Conservation (phyloP, 495 filamentous ascomycete genomes). For the Jackrogersella multiformis region DNA sequence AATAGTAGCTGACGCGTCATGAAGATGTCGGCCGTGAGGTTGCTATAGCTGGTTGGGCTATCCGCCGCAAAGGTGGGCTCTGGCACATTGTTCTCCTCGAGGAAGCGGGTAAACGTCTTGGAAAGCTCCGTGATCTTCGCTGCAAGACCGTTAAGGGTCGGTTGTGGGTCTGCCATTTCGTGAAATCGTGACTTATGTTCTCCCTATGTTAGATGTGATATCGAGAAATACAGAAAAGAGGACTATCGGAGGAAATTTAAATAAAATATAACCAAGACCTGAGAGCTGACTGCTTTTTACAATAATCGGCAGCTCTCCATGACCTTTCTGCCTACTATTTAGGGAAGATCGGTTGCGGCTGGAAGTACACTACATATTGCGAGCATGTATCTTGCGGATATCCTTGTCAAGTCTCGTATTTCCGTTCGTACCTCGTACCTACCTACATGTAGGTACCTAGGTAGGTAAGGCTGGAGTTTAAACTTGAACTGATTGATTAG, state of each 20-base stretch:
- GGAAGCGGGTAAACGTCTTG: slow-evolving; percentile 32
- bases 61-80: slow-evolving; percentile 40
- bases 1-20: slow-evolving; percentile 35
- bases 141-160: slow-evolving; percentile 36
- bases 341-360: slow-evolving; percentile 17
- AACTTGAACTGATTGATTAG: slow-evolving; percentile 27
- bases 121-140: slow-evolving; percentile 44
- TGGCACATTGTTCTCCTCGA: slow-evolving; percentile 42
- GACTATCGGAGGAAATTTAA: not conserved
- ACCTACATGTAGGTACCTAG: too few species aligned
- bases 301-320: not conserved
- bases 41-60: slow-evolving; percentile 40
- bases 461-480: not conserved
- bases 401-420: slow-evolving; percentile 6
- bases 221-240: not conserved
- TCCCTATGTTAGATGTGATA: not conserved
- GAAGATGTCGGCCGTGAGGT: slow-evolving; percentile 38
- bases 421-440: slow-evolving; percentile 14
- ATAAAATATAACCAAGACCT: not conserved
- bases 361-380: slow-evolving; percentile 5
- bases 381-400: not conserved
- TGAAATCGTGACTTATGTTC: slow-evolving; percentile 4
- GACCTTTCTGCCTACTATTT: slow-evolving; percentile 5
- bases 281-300: slow-evolving; percentile 5
- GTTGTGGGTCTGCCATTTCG: slow-evolving; percentile 40